Percentiles rank a stretch among this genome's conserved stretches.
These are phyloP conservation scores for Cardamine chenopodiifolia DNA, from an alignment of 345 rosid genomes.

Conservation along the genomic window DNA sequence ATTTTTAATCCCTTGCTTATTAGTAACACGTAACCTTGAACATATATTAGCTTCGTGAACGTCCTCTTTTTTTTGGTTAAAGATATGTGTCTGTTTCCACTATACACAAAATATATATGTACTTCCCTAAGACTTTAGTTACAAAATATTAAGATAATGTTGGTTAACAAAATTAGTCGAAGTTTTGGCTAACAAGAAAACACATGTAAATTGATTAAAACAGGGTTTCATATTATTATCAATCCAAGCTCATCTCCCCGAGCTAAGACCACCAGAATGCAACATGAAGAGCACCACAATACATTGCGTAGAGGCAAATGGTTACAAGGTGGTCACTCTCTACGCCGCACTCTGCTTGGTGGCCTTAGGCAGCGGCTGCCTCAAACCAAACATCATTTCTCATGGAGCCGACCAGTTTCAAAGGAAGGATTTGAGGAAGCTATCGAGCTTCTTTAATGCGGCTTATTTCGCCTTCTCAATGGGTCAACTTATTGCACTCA, in stretches of 20 bases:
- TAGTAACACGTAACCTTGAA: not conserved
- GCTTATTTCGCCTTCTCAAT: slow-evolving; percentile 88
- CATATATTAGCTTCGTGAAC: not conserved
- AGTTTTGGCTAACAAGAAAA: slow-evolving; percentile 9
- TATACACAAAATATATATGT: too few species aligned
- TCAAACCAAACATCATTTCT: slow-evolving; percentile 93
- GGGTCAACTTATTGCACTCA: slow-evolving; percentile 82
- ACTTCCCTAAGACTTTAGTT: too few species aligned
- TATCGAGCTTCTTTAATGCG: slow-evolving; percentile 83
- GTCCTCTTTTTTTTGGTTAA: not conserved
- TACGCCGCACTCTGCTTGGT: slow-evolving; percentile 77
- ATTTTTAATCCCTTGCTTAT: not conserved
- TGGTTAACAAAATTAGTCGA: not conserved
- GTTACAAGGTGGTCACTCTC: slow-evolving; percentile 63
- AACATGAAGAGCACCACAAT: slow-evolving; percentile 44
- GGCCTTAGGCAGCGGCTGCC: slow-evolving; percentile 96
- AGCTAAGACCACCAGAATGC: slow-evolving; percentile 81
- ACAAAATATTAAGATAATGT: not conserved
- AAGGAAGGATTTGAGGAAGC: slow-evolving; percentile 57
- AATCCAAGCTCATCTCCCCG: slow-evolving; percentile 89
- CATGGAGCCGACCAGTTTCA: slow-evolving; percentile 91
- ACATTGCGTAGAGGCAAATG: slow-evolving; percentile 70
- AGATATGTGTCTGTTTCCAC: not conserved
- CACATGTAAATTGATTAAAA: not conserved
- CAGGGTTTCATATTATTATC: slow-evolving; percentile 89